These are phyloP conservation scores for Penicillium egyptiacum DNA, from an alignment of 495 filamentous ascomycete genomes.

Conservation along the genomic window DNA sequence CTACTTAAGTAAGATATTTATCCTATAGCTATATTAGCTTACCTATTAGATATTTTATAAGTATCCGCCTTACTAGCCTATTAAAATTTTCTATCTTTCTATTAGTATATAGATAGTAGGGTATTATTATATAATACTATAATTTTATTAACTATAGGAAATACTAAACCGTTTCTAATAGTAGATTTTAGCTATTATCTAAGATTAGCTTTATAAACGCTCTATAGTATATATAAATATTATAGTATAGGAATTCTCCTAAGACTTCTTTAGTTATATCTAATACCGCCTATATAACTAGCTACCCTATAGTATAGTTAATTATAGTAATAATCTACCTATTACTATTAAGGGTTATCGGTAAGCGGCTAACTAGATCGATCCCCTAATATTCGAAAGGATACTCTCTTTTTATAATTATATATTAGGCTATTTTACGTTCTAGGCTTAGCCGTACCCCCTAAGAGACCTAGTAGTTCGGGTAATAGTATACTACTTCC, in stretches of 20 bases:
- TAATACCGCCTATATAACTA: background rate
- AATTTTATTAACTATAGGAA: background rate
- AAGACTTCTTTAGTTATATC: background rate
- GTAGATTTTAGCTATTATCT: background rate
- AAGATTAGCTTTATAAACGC: background rate
- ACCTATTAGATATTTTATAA: slow-evolving; percentile 8
- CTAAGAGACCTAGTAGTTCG: slow-evolving; percentile 8
- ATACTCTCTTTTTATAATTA: background rate
- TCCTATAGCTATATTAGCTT: slow-evolving; percentile 1
- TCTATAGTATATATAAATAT: slow-evolving; percentile 1
- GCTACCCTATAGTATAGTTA: background rate
- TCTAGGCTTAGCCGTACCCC: background rate
- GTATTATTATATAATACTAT: background rate
- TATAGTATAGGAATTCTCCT: background rate
- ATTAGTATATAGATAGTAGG: background rate
- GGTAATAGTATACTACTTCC: background rate
- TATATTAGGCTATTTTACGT: background rate
- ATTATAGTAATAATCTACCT: slow-evolving; percentile 2
- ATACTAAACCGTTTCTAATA: background rate
- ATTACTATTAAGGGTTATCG: background rate
- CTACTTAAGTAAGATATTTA: background rate
- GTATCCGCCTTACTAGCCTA: background rate
- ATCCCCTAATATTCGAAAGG: slow-evolving; percentile 1
- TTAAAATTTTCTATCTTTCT: slow-evolving; percentile 6
- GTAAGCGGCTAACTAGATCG: background rate